Conservation (phyloP, 2,329 filamentous ascomycete genomes). For the Pseudogymnoascus sp. region DNA sequence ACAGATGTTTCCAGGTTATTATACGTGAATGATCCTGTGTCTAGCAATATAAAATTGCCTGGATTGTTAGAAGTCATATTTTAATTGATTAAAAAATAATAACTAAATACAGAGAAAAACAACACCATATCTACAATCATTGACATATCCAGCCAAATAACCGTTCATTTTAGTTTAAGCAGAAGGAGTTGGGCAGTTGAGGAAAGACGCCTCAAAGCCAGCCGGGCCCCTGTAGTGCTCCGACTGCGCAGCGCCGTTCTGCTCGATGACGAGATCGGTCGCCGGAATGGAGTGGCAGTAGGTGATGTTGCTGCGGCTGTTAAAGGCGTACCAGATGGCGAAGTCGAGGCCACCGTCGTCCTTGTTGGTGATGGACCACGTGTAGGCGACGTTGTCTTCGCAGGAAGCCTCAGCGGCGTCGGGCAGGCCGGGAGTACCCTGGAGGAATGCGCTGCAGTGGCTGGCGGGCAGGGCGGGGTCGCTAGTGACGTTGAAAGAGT, state of each 20-base stretch:
- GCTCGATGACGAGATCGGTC: slow-evolving; percentile 22
- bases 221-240: slow-evolving; percentile 14
- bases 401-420: slow-evolving; percentile 31
- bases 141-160: not conserved
- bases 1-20: too few species aligned
- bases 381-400: slow-evolving; percentile 26
- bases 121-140: too few species aligned
- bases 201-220: slow-evolving; percentile 14
- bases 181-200: slow-evolving; percentile 11
- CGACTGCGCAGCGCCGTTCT: slow-evolving; percentile 16
- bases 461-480: slow-evolving; percentile 18
- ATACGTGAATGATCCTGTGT: too few species aligned
- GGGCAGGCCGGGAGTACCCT: slow-evolving; percentile 30
- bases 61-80: too few species aligned
- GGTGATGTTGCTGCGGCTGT: slow-evolving; percentile 16
- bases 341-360: slow-evolving; percentile 13
- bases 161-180: not conserved
- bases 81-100: too few species aligned
- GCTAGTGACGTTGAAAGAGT: slow-evolving; percentile 28
- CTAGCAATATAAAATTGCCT: too few species aligned
- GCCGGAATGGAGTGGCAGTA: slow-evolving; percentile 16
- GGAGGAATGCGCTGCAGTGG: slow-evolving; percentile 27
- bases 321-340: slow-evolving; percentile 16
- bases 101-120: too few species aligned
- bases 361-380: slow-evolving; percentile 14